Percentiles rank a stretch among this genome's conserved stretches.
Evolutionary conservation across 768 basidiomycete species (phyloP).

Genomic region (Polyporus arcularius): DNA sequence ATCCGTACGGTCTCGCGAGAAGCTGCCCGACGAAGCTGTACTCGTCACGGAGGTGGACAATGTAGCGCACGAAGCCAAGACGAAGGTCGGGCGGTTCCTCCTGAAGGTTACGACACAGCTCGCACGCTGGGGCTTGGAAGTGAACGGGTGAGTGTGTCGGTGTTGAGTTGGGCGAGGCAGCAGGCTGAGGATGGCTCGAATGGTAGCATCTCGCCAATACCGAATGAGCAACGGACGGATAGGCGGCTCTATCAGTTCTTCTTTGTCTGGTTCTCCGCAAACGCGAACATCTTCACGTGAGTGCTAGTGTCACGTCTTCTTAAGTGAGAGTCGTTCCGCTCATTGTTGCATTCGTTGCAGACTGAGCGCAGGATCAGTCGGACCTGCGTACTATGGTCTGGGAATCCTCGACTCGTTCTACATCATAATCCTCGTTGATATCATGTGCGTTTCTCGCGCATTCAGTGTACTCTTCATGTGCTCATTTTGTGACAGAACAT

Average conservation of each 20-base stretch:
- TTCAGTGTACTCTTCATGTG: not conserved
- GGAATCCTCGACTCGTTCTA: slow-evolving; percentile 45
- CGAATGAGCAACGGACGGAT: slow-evolving; percentile 51
- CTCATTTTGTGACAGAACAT: slow-evolving; percentile 23
- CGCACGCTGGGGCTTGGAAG: slow-evolving; percentile 25
- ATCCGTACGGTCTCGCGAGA: slow-evolving; percentile 1
- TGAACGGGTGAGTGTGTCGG: slow-evolving; percentile 24
- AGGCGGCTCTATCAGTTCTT: slow-evolving; percentile 63
- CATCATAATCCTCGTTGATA: slow-evolving; percentile 44
- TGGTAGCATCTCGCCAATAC: slow-evolving; percentile 55
- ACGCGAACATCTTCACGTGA: slow-evolving; percentile 63
- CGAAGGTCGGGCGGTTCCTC: slow-evolving; percentile 10
- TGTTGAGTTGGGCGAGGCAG: not conserved
- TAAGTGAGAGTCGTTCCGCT: not conserved
- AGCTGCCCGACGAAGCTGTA: not conserved
- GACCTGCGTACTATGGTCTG: slow-evolving; percentile 50
- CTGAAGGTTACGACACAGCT: slow-evolving; percentile 18
- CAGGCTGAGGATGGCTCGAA: not conserved
- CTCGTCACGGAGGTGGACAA: slow-evolving; percentile 15
- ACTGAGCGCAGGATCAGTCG: slow-evolving; percentile 50
- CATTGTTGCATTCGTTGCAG: slow-evolving; percentile 22
- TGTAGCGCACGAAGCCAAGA: slow-evolving; percentile 12
- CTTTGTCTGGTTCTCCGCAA: slow-evolving; percentile 72
- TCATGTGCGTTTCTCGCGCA: slow-evolving; percentile 37
- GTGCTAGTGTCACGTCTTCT: slow-evolving; percentile 15